These are phyloP conservation scores for Trifolium pratense DNA, from an alignment of 306 rosid genomes.

Conservation along the genomic window DNA sequence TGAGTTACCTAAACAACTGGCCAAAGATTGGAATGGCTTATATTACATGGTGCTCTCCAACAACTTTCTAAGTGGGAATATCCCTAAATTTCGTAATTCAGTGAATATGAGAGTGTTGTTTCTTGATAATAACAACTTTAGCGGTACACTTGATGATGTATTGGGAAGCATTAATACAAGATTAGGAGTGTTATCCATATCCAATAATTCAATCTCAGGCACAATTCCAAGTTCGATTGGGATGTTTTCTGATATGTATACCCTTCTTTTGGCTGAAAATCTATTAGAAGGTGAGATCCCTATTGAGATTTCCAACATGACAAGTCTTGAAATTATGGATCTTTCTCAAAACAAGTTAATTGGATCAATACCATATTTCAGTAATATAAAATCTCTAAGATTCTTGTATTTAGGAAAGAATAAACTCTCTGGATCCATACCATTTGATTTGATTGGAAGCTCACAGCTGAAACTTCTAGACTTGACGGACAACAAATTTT, in stretches of 20 bases:
- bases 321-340: not conserved
- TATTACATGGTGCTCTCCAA: not conserved
- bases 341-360: conserved; percentile 32
- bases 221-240: conserved; percentile 33
- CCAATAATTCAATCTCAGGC: conserved; percentile 34
- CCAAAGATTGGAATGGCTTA: not conserved
- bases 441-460: not conserved
- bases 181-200: rapidly evolving
- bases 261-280: conserved; percentile 15
- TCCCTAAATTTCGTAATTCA: not conserved
- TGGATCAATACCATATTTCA: not conserved
- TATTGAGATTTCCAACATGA: not conserved
- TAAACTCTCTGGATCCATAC: not conserved
- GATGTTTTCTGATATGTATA: rapidly evolving
- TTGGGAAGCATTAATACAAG: not conserved
- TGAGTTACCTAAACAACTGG: conserved; percentile 5
- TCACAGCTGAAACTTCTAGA: not conserved
- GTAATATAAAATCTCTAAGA: rapidly evolving
- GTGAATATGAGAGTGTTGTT: rapidly evolving
- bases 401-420: conserved; percentile 30
- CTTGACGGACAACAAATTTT: conserved; percentile 23
- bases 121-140: not conserved
- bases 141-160: not conserved
- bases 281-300: conserved; percentile 39
- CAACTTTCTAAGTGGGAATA: conserved; percentile 3